These are phyloP conservation scores for Diversispora epigaea DNA, from an alignment of 192 early-diverging fungal species.

Conservation along the genomic window DNA sequence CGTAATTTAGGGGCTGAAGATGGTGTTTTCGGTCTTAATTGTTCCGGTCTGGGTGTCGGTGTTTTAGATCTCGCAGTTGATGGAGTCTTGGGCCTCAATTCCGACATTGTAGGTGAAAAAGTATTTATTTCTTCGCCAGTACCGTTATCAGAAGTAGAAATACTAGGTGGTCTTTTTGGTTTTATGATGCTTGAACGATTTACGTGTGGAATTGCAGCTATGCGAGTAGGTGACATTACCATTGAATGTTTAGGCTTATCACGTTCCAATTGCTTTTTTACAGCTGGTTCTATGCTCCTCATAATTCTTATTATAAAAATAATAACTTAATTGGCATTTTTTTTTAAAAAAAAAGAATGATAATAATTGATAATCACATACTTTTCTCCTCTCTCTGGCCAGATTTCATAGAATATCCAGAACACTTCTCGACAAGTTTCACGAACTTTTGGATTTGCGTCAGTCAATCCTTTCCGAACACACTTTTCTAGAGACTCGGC, in stretches of 20 bases:
- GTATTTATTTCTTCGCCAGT: too few species aligned
- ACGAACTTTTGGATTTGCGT: constrained; percentile 43
- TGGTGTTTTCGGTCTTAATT: not conserved
- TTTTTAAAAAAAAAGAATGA: constrained; percentile 2
- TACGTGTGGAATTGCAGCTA: not conserved
- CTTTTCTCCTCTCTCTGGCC: constrained; percentile 44
- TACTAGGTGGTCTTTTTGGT: constrained; percentile 14
- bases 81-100: too few species aligned
- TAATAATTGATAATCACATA: constrained; percentile 31
- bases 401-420: constrained; percentile 41
- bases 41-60: not conserved
- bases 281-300: constrained; percentile 23
- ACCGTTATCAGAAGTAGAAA: not conserved
- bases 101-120: not conserved
- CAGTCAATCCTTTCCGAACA: constrained; percentile 43
- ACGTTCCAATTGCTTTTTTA: constrained; percentile 26
- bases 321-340: not conserved
- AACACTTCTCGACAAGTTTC: constrained; percentile 41
- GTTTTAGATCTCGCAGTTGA: too few species aligned
- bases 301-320: constrained; percentile 13
- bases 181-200: not conserved
- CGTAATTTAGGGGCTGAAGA: not conserved
- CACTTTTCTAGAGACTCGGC: constrained; percentile 39
- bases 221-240: not conserved
- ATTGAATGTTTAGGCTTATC: constrained; percentile 13